These are phyloP conservation scores for Trichoderma asperellum DNA, from an alignment of 2,329 filamentous ascomycete species.

Conservation along the genomic window DNA sequence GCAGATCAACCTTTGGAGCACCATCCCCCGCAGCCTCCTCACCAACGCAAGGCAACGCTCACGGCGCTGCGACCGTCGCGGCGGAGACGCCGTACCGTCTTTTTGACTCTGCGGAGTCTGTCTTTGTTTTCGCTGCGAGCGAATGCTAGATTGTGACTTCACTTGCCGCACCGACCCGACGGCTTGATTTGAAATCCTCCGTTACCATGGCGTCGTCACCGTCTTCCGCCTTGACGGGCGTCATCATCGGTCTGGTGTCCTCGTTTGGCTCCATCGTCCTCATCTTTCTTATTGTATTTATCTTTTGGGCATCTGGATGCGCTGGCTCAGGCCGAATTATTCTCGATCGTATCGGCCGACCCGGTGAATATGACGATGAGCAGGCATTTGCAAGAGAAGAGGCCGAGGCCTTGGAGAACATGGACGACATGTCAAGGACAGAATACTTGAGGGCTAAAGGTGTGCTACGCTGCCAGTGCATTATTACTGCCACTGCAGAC, in stretches of 20 bases:
- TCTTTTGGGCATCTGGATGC: slow-evolving; percentile 74
- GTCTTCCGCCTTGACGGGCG: slow-evolving; percentile 66
- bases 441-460: slow-evolving; percentile 96
- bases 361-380: slow-evolving; percentile 97
- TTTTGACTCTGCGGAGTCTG: slow-evolving; percentile 19
- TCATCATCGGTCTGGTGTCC: slow-evolving; percentile 92
- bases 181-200: slow-evolving; percentile 24
- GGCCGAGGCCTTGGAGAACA: slow-evolving; percentile 89
- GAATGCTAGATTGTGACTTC: slow-evolving; percentile 15
- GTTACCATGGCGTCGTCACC: slow-evolving; percentile 42
- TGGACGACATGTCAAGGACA: slow-evolving; percentile 89
- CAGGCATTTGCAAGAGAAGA: slow-evolving; percentile 93
- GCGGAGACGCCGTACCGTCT: slow-evolving; percentile 28
- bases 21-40: slow-evolving; percentile 18
- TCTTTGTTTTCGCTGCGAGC: slow-evolving; percentile 21
- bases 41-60: slow-evolving; percentile 16
- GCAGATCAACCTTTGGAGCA: slow-evolving; percentile 15
- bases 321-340: slow-evolving; percentile 87
- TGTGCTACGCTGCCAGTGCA: slow-evolving; percentile 49
- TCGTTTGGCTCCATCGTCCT: slow-evolving; percentile 90
- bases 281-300: slow-evolving; percentile 84
- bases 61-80: slow-evolving; percentile 26
- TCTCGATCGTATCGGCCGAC: slow-evolving; percentile 87
- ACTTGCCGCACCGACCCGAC: slow-evolving; percentile 9
- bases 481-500: background rate